Percentiles rank a stretch among this genome's conserved stretches.
phyloP scores from a whole-genome alignment of 257 asterid species.

The Fraxinus quadrangulata region DNA sequence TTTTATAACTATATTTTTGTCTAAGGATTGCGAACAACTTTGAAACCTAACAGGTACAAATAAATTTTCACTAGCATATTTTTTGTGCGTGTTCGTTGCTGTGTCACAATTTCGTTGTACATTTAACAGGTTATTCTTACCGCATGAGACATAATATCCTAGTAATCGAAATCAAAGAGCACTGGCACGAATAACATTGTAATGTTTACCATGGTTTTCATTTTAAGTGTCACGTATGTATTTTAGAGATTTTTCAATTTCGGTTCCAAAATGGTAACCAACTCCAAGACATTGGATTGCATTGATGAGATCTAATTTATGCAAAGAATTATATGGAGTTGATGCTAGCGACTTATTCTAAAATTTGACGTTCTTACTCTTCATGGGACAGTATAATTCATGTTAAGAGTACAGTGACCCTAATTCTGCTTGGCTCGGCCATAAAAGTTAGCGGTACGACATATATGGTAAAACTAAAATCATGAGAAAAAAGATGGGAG shows the following conservation, averaged over 20 bases:
- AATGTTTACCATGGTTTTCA: neutral
- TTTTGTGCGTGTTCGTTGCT: no score
- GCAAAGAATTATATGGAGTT: neutral
- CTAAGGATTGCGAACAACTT: no score
- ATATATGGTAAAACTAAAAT: no score
- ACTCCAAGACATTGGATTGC: slow-evolving; percentile 18
- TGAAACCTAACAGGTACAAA: no score
- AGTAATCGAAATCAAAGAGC: slow-evolving; percentile 6
- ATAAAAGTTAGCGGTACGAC: no score
- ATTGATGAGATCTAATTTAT: slow-evolving; percentile 8
- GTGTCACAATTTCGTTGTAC: no score
- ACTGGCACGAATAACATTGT: neutral
- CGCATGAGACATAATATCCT: neutral
- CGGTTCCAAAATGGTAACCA: slow-evolving; percentile 1
- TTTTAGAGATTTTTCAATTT: neutral
- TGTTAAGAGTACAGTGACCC: no score
- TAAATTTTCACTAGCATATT: neutral
- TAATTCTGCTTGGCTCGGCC: no score
- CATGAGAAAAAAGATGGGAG: no score
- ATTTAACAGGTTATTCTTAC: neutral
- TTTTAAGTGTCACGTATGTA: neutral
- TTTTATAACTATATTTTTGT: no score
- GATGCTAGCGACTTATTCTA: neutral
- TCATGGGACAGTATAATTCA: neutral
- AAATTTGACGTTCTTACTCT: neutral